Evolutionary conservation across 768 basidiomycete species (phyloP).

Genomic region (Suillus variegatus): DNA sequence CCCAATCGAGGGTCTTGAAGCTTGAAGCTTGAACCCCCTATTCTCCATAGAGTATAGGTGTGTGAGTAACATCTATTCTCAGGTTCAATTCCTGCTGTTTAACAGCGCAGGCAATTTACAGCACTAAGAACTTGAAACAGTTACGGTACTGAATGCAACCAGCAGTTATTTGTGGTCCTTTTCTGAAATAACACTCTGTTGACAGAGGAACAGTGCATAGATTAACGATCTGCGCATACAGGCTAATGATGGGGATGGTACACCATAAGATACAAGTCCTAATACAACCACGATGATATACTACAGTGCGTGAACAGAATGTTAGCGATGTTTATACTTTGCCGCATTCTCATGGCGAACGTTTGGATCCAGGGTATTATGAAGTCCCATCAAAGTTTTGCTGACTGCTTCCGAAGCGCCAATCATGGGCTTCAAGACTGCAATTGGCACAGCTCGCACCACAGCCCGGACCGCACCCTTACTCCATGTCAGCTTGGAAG

Average conservation of each 20-base stretch:
- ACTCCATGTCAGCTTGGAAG: slow-evolving; percentile 1
- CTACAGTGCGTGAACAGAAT: slow-evolving; percentile 21
- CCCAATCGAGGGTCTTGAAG: no score
- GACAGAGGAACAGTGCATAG: background rate
- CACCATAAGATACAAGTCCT: background rate
- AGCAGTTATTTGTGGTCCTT: background rate
- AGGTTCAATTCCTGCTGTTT: no score
- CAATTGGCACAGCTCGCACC: slow-evolving; percentile 95
- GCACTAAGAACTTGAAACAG: background rate
- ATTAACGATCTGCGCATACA: background rate
- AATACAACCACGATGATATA: slow-evolving; percentile 13
- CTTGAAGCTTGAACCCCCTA: no score
- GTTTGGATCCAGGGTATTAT: slow-evolving; percentile 90
- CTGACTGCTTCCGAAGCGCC: slow-evolving; percentile 96
- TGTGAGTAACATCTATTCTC: no score
- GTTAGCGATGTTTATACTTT: slow-evolving; percentile 86
- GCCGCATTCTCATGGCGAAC: slow-evolving; percentile 82
- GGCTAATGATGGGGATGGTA: background rate
- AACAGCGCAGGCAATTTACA: no score
- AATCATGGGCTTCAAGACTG: slow-evolving; percentile 97
- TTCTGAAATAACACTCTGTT: background rate
- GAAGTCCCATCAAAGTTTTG: slow-evolving; percentile 91
- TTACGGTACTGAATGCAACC: background rate
- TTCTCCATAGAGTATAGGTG: no score
- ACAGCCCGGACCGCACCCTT: slow-evolving; percentile 94